phyloP scores from a whole-genome alignment of 2,329 filamentous ascomycete species.

The Phaeosphaeria sp. region DNA sequence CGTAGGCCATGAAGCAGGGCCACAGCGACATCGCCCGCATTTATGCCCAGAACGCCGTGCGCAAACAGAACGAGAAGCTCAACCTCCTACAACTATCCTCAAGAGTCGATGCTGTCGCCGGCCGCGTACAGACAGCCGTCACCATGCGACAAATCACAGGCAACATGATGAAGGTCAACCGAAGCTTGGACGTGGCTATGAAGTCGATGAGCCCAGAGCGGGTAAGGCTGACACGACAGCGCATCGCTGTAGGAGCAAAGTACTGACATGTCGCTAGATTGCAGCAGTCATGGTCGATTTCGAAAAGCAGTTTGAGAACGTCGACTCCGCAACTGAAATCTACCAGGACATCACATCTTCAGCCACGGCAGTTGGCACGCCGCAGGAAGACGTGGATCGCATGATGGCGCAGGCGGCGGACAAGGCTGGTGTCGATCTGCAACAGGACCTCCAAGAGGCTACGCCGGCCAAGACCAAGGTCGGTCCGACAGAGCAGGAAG shows the following conservation, averaged over 20 bases:
- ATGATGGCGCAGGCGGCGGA: slow-evolving; percentile 86
- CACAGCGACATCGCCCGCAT: slow-evolving; percentile 68
- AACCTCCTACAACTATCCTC: slow-evolving; percentile 64
- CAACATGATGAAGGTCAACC: slow-evolving; percentile 68
- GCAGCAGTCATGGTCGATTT: slow-evolving; percentile 71
- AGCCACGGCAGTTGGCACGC: slow-evolving; percentile 76
- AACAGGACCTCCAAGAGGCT: slow-evolving; percentile 72
- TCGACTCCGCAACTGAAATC: slow-evolving; percentile 65
- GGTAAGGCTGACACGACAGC: slow-evolving; percentile 44
- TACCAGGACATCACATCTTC: slow-evolving; percentile 86
- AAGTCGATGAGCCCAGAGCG: slow-evolving; percentile 69
- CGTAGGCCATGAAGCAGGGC: slow-evolving; percentile 64
- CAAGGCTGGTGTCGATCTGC: slow-evolving; percentile 83
- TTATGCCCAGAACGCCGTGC: slow-evolving; percentile 68
- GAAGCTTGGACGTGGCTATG: slow-evolving; percentile 68
- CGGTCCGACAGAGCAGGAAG: slow-evolving; percentile 77
- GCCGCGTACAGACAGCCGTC: slow-evolving; percentile 67
- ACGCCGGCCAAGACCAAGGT: slow-evolving; percentile 62
- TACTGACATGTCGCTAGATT: slow-evolving; percentile 53
- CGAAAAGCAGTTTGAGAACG: slow-evolving; percentile 62
- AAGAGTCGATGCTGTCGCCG: slow-evolving; percentile 65
- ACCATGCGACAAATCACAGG: slow-evolving; percentile 68
- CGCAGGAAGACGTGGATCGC: slow-evolving; percentile 84
- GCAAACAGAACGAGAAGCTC: slow-evolving; percentile 67
- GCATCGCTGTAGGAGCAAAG: background rate